Evolutionary conservation across 2,329 filamentous ascomycete species (phyloP), one percentile per base, ranked within the genome.

Genomic region (Fusarium haematococcum): DNA sequence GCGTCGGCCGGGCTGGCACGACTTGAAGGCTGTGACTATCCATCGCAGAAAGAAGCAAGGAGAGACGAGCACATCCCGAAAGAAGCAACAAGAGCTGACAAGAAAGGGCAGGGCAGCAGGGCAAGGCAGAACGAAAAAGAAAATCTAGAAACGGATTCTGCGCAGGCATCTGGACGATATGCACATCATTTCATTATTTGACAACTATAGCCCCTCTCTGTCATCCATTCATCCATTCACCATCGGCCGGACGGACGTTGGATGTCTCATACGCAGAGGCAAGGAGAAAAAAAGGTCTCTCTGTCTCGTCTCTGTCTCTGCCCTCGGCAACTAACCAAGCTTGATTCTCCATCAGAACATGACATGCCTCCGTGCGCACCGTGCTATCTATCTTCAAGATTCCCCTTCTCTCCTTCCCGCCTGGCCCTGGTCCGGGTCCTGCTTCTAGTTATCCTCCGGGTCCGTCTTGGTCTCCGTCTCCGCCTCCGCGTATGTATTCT

Each of bases 121-220:
- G 16, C 25, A 60, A 20, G 20, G 20, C 41, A 45, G 23, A 30
- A 33, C 13, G 14, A 52, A 60, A 60, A n/a, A 37, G 18, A 65
- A 50, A 59, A 27, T 30, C 32, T 27, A 71, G 64, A 71, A 66
- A 66, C 56, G 68, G 64, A 56, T 65, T 43, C 43, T 30, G 48
- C 43, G 43, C 30, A 20, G 35, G 20, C 18, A 61, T 48, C 32
- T 61, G 32, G 27, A 20, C 9, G 43, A 54, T 37, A 64, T 56
- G 48, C 62, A 56, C 41, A 20, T 57, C 48, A 56, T 61, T 48
- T 60, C 57, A 35, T 27, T 61, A 35, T 56, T 33, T 56, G 45
- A 50, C 45, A 50, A 27, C 45, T 18, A 18, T 27, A 27, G 45
- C 45, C 45, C 45, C 45, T 48, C 39, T 61, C 25, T 30, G 58